These are phyloP conservation scores for Platanthera zijinensis DNA, from an alignment of 106 monocot genomes.

Conservation along the genomic window DNA sequence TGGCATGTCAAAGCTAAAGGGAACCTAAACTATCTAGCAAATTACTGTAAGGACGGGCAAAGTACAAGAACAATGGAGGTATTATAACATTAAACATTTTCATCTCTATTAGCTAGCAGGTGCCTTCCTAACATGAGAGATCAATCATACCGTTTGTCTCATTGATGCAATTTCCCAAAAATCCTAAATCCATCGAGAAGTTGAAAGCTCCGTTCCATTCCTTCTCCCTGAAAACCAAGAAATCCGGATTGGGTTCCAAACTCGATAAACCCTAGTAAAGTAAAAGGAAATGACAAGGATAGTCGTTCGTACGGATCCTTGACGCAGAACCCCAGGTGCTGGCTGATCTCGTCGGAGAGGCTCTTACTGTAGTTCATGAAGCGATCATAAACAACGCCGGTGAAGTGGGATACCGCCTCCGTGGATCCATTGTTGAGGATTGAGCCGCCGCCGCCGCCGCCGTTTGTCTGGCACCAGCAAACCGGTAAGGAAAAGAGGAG, in stretches of 20 bases:
- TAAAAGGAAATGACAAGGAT: neutral
- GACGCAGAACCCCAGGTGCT: conserved; percentile 34
- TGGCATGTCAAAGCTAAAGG: no score
- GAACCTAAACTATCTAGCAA: no score
- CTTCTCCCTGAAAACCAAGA: conserved; percentile 13
- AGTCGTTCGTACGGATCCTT: conserved; percentile 18
- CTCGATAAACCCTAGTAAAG: neutral
- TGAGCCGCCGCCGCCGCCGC: neutral
- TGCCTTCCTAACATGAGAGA: neutral
- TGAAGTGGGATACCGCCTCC: conserved; percentile 8
- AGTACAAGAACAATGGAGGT: no score
- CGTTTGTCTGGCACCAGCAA: conserved; percentile 10
- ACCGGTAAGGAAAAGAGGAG: neutral
- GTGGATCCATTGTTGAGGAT: neutral
- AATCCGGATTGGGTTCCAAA: neutral
- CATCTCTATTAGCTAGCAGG: neutral
- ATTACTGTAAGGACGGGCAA: no score
- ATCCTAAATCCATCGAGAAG: conserved; percentile 21
- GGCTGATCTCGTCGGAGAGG: conserved; percentile 1
- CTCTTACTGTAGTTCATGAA: conserved; percentile 13
- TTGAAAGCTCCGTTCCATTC: conserved; percentile 35
- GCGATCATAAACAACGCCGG: neutral
- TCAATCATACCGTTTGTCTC: neutral
- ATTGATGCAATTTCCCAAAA: conserved; percentile 20
- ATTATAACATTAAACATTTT: no score